phyloP scores from a whole-genome alignment of 257 asterid species.

The Ajuga chamaepitys region DNA sequence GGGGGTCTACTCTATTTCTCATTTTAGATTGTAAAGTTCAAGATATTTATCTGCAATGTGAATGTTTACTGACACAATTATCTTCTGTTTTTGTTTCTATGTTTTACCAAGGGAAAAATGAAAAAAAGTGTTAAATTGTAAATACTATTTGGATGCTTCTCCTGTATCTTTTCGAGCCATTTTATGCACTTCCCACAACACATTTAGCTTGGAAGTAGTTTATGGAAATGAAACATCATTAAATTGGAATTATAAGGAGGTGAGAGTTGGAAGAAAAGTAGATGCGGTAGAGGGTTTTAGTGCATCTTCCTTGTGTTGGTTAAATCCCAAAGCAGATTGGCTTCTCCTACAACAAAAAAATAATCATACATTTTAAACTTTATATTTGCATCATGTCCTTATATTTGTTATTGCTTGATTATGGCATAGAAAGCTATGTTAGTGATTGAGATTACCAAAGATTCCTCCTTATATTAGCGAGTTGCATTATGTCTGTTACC shows the following conservation, averaged over 20 bases:
- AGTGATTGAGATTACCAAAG: too few species aligned
- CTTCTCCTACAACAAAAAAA: background rate
- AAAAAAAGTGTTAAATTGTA: background rate
- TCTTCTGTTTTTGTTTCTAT: background rate
- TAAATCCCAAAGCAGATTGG: background rate
- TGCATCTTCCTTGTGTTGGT: background rate
- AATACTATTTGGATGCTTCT: background rate
- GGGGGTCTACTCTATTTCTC: background rate
- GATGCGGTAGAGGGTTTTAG: background rate
- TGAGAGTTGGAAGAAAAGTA: background rate
- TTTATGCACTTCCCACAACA: background rate
- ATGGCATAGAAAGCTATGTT: too few species aligned
- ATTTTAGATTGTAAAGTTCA: background rate
- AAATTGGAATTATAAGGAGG: background rate
- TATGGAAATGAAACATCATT: background rate
- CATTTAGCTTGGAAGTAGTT: background rate
- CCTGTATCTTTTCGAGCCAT: background rate
- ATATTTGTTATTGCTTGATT: too few species aligned
- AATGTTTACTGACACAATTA: background rate
- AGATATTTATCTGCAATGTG: background rate
- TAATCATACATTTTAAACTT: background rate
- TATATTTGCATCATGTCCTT: background rate
- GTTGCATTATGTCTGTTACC: too few species aligned
- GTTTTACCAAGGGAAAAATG: background rate
- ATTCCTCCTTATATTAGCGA: too few species aligned